A percentile compares a stretch with the other conserved stretches of the same genome.
phyloP scores from a whole-genome alignment of 2,329 filamentous ascomycete genomes.

The Macrophomina tecta region DNA sequence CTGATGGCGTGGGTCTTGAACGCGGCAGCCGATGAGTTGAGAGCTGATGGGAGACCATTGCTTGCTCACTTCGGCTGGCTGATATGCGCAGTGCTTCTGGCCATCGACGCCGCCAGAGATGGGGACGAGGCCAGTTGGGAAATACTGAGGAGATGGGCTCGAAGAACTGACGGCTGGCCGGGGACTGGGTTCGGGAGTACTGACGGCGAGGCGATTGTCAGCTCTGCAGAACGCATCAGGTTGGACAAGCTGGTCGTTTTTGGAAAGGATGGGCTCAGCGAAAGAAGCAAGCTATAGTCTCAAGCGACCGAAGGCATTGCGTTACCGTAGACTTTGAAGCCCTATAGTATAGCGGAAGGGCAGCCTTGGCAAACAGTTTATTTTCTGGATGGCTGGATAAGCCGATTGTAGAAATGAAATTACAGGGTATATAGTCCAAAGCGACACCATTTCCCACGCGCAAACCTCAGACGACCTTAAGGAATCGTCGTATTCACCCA shows the following conservation, averaged over 20 bases:
- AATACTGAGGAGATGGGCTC: constrained; percentile 45
- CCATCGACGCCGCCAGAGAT: constrained; percentile 46
- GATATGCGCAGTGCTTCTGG: constrained; percentile 43
- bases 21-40: constrained; percentile 30
- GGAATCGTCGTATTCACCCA: constrained; percentile 1
- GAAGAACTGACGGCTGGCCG: constrained; percentile 20
- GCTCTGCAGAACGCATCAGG: constrained; percentile 28
- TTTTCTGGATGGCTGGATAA: no score
- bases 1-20: constrained; percentile 29
- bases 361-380: no score
- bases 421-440: no score
- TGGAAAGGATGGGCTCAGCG: constrained; percentile 14
- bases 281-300: not conserved
- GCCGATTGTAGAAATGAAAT: no score
- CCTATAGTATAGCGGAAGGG: no score
- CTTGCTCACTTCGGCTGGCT: constrained; percentile 43
- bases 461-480: not conserved
- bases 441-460: no score
- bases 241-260: constrained; percentile 36
- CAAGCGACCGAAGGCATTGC: no score
- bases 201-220: not conserved
- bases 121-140: constrained; percentile 40
- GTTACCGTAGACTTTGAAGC: no score
- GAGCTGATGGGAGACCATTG: constrained; percentile 37
- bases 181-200: not conserved